Percentiles rank a stretch among this genome's conserved stretches.
Conservation (phyloP, 306 rosid genomes). For the Lagenaria siceraria region DNA sequence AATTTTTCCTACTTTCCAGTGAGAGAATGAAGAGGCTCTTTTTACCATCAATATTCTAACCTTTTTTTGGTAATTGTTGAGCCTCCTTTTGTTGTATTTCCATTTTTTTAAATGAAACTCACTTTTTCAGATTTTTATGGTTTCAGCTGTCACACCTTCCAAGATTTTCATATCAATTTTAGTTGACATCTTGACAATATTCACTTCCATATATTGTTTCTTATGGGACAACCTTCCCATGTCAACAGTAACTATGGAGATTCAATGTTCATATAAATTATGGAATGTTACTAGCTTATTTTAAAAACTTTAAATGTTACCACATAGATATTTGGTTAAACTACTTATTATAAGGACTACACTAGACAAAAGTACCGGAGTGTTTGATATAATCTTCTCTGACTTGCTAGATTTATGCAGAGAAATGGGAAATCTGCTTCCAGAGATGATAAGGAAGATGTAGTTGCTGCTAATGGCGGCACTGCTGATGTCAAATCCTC, state of each 20-base stretch:
- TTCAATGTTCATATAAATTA: neutral
- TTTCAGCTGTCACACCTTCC: neutral
- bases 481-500: constrained; percentile 17
- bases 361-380: neutral
- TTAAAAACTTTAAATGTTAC: neutral
- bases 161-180: neutral
- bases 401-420: constrained; percentile 30
- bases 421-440: constrained; percentile 32
- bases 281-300: neutral
- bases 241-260: neutral
- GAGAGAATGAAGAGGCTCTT: neutral
- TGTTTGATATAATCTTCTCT: constrained; percentile 10
- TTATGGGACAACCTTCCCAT: neutral
- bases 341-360: neutral
- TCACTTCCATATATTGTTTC: neutral
- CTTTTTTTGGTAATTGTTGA: neutral
- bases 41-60: neutral
- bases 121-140: neutral
- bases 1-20: neutral
- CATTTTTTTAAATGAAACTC: neutral
- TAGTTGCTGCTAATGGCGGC: constrained; percentile 25
- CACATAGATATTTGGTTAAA: neutral
- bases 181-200: neutral
- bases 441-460: constrained; percentile 25
- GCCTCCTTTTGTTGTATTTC: neutral